These are phyloP conservation scores for Aspergillus diversus DNA, from an alignment of 495 filamentous ascomycete species.

Conservation along the genomic window DNA sequence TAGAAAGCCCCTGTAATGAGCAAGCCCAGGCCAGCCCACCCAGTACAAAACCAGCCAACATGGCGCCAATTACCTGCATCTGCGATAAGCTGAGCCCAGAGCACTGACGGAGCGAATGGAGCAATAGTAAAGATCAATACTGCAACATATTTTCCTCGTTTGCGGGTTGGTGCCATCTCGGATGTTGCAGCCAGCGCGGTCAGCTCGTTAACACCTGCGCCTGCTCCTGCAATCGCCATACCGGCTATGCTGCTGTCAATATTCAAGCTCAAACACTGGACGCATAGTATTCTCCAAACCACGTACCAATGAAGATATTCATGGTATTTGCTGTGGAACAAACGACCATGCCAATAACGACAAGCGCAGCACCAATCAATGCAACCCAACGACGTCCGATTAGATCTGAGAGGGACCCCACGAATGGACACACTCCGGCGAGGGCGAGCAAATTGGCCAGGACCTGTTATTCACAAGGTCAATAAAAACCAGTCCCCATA, in stretches of 20 bases:
- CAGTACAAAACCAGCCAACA: conserved; percentile 61
- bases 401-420: conserved; percentile 71
- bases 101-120: conserved; percentile 68
- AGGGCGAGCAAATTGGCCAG: conserved; percentile 68
- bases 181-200: conserved; percentile 71
- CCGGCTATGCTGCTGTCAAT: conserved; percentile 46
- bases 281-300: neutral
- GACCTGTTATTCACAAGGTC: conserved; percentile 34
- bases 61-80: conserved; percentile 64
- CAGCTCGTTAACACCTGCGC: conserved; percentile 66
- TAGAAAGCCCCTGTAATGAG: conserved; percentile 67
- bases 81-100: conserved; percentile 73
- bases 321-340: conserved; percentile 65
- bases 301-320: conserved; percentile 69
- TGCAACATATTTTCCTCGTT: conserved; percentile 71
- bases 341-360: conserved; percentile 70
- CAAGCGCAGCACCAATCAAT: conserved; percentile 58
- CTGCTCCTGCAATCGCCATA: conserved; percentile 64
- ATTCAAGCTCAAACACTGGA: neutral
- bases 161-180: conserved; percentile 68
- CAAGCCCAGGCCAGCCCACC: conserved; percentile 65
- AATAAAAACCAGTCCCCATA: too few species aligned
- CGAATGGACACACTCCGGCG: conserved; percentile 72
- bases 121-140: conserved; percentile 68
- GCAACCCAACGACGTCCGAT: conserved; percentile 70